Percentiles rank a stretch among this genome's conserved stretches.
These are phyloP conservation scores for Phytophthora quininea DNA, from an alignment of 352 stramenopile species.

Conservation along the genomic window DNA sequence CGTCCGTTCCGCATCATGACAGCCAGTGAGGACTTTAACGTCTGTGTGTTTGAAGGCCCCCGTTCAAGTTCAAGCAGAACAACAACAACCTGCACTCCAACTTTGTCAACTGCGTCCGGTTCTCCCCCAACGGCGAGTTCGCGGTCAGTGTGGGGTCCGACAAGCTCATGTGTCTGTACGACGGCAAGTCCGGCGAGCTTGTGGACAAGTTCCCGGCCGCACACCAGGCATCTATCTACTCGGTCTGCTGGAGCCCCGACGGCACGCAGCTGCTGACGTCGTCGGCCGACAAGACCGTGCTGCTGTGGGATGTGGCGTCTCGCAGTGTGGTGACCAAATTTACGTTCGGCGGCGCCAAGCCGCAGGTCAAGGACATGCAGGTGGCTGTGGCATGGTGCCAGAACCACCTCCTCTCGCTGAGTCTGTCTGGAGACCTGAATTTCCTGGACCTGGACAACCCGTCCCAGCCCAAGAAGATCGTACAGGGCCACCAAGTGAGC, in stretches of 20 bases:
- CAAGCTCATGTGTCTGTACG: conserved; percentile 95
- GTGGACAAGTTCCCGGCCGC: conserved; percentile 77
- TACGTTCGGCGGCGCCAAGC: conserved; percentile 68
- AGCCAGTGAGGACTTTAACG: conserved; percentile 94
- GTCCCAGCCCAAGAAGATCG: conserved; percentile 74
- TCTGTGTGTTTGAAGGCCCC: conserved; percentile 96
- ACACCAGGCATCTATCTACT: conserved; percentile 96
- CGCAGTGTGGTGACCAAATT: conserved; percentile 80
- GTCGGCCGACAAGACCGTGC: conserved; percentile 96
- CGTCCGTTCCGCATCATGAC: conserved; percentile 96
- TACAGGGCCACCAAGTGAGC: conserved; percentile 92
- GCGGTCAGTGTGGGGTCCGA: conserved; percentile 94
- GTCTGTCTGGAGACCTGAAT: conserved; percentile 86
- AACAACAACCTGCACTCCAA: conserved; percentile 94
- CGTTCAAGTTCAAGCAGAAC: conserved; percentile 96
- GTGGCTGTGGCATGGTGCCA: conserved; percentile 71
- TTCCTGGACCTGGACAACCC: conserved; percentile 73
- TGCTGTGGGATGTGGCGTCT: conserved; percentile 90
- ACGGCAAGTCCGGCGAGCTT: conserved; percentile 91
- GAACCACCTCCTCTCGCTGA: conserved; percentile 85
- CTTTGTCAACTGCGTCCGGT: conserved; percentile 96
- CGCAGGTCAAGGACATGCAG: conserved; percentile 87
- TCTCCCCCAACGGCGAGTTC: conserved; percentile 90
- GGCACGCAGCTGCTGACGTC: conserved; percentile 93
- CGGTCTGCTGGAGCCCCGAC: conserved; percentile 92